Conservation (phyloP, 2,329 filamentous ascomycete species). For the Cladosporium sp. region DNA sequence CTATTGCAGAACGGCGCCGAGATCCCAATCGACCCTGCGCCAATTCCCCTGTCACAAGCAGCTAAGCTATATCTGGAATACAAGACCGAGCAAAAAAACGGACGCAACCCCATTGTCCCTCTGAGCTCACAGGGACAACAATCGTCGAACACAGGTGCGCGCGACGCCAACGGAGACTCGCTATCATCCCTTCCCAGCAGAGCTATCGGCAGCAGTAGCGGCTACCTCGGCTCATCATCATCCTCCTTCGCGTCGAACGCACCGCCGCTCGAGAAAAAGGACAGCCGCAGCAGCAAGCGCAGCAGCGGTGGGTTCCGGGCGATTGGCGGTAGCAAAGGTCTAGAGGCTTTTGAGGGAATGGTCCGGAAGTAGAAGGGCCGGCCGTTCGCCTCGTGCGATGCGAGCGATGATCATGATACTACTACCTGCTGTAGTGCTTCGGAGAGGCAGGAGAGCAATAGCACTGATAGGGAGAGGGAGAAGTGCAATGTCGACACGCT, state of each 20-base stretch:
- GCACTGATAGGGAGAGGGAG: neutral
- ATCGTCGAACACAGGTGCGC: too few species aligned
- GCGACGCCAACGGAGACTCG: constrained; percentile 53
- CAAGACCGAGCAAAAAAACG: constrained; percentile 51
- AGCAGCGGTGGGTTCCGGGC: constrained; percentile 6
- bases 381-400: constrained; percentile 3
- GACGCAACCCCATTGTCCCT: constrained; percentile 20
- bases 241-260: constrained; percentile 7
- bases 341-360: constrained; percentile 28
- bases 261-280: constrained; percentile 1
- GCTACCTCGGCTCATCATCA: neutral
- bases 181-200: constrained; percentile 59
- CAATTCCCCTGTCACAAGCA: constrained; percentile 75
- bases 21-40: constrained; percentile 69
- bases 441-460: neutral
- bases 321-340: constrained; percentile 17
- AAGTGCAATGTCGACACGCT: neutral
- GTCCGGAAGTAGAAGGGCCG: constrained; percentile 28
- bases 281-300: constrained; percentile 1
- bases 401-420: neutral
- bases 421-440: neutral
- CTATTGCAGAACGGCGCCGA: constrained; percentile 91
- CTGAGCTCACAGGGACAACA: neutral
- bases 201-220: constrained; percentile 35
- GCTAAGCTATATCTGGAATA: constrained; percentile 83